Percentiles rank a stretch among this genome's conserved stretches.
phyloP scores from a whole-genome alignment of 352 stramenopile genomes.

The Phytophthora chlamydospora region DNA sequence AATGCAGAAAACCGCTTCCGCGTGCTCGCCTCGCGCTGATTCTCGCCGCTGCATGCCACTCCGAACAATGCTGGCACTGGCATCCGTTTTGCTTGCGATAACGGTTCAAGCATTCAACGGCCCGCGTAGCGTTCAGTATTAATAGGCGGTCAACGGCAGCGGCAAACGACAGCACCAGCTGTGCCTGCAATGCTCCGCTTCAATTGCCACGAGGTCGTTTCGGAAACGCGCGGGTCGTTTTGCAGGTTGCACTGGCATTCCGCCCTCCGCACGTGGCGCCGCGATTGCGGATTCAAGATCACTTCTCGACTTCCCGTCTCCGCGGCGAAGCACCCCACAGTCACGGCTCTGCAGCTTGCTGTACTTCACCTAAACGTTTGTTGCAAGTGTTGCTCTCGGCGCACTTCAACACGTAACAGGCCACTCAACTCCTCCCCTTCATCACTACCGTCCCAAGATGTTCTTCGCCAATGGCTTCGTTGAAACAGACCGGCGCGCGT shows the following conservation, averaged over 20 bases:
- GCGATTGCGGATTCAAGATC: conserved; percentile 28
- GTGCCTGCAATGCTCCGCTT: too few relatives aligned
- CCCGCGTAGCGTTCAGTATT: conserved; percentile 33
- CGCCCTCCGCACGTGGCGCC: conserved; percentile 26
- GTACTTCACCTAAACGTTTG: conserved; percentile 47
- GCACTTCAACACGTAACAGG: conserved; percentile 39
- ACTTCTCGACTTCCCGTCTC: conserved; percentile 49
- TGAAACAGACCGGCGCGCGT: conserved; percentile 63
- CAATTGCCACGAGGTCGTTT: conserved; percentile 34
- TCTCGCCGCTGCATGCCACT: conserved; percentile 8
- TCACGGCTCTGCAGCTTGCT: conserved; percentile 39
- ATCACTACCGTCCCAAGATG: conserved; percentile 41
- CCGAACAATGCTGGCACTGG: conserved; percentile 6
- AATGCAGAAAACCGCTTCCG: conserved; percentile 19
- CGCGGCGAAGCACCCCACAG: conserved; percentile 40
- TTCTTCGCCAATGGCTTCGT: conserved; percentile 79
- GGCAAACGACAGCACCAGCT: conserved; percentile 15
- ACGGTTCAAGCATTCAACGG: conserved; percentile 25
- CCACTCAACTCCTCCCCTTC: conserved; percentile 16
- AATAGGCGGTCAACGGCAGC: conserved; percentile 40
- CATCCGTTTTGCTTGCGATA: conserved; percentile 35
- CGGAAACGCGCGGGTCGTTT: conserved; percentile 37
- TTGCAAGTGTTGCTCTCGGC: conserved; percentile 33
- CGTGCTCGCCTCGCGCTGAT: conserved; percentile 13
- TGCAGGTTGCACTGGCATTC: conserved; percentile 40